Evolutionary conservation across 2,329 filamentous ascomycete species (phyloP).

Genomic region (Hymenoscyphus fructigenus): DNA sequence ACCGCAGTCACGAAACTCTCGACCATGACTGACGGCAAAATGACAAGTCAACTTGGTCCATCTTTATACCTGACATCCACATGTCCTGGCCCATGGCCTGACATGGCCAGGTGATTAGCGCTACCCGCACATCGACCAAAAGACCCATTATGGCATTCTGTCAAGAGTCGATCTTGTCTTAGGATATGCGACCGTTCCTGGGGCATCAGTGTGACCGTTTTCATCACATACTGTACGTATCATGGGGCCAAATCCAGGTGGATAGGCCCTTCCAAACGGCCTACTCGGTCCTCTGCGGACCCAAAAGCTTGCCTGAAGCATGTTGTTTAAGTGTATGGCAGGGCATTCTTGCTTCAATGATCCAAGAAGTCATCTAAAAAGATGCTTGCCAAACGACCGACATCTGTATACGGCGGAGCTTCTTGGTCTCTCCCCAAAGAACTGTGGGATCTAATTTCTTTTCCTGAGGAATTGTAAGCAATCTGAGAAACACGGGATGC

Average conservation of each 20-base stretch:
- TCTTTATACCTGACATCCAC: too few species aligned
- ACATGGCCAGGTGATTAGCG: too few species aligned
- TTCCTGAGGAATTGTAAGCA: conserved; percentile 24
- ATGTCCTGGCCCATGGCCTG: too few species aligned
- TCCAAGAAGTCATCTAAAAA: conserved; percentile 35
- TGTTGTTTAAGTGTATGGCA: not conserved
- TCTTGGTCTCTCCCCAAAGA: conserved; percentile 15
- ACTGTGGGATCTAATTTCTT: conserved; percentile 26
- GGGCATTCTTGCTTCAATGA: conserved; percentile 20
- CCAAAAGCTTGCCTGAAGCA: not conserved
- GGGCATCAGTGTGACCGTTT: not conserved
- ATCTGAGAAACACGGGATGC: not conserved
- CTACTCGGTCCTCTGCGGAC: not conserved
- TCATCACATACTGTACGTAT: not conserved
- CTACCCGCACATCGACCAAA: too few species aligned
- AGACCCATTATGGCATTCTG: not conserved
- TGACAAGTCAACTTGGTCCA: too few species aligned
- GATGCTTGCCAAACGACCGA: conserved; percentile 32
- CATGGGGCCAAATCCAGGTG: not conserved
- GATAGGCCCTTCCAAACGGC: not conserved
- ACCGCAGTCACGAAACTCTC: too few species aligned
- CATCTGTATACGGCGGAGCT: conserved; percentile 27
- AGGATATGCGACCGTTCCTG: not conserved
- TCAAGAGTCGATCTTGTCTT: not conserved
- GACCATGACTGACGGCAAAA: too few species aligned